Evolutionary conservation across 2,329 filamentous ascomycete genomes (phyloP), one percentile per base, ranked within the genome.

Genomic region (Hypoxylon sp.): DNA sequence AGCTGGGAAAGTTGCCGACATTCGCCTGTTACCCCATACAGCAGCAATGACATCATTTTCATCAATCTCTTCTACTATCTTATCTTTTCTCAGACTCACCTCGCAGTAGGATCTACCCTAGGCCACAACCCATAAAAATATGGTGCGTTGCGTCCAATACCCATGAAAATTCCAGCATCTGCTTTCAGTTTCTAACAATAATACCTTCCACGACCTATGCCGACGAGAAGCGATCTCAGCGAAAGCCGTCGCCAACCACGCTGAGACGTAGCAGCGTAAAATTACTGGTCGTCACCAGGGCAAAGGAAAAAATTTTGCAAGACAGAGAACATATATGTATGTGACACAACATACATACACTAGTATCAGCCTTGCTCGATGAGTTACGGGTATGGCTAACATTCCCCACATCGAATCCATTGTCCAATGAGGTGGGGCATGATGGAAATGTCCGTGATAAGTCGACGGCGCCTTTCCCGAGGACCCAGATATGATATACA

Each of bases 321-420:
- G 51, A 55, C 35, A 37, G 53, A 37, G 53, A 50, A 44, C 44
- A 55, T 60, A 58, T 46, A 58, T 52, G 61, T 59, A 66, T n/a
- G 66, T 66, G 66, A 66, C 66, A 66, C 62, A 8, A 31, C 29
- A 31, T 31, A 31, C 29, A 31, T 31, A 31, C 29, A 26, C 26
- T 26, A 63, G 31, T 64, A 67, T 71, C 70, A 72, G 67, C 70
- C 70, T 72, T 59, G 70, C 42, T 70, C 70, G 26, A 42, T 54
- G 48, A 65, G 57, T 31, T 9, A 57, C 19, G 19, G 10, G 46
- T 39, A 63, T 53, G 55, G 54, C 3, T 42, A 66, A 39, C 33
- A 19, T 59, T 70, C 65, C 47, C 69, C 69, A 71, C 66, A 64
- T 64, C 11, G 13, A 35, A 53, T 42, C 55, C 63, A 72, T 72